Conservation (phyloP, 2,329 filamentous ascomycete genomes). For the Cadophora malorum region DNA sequence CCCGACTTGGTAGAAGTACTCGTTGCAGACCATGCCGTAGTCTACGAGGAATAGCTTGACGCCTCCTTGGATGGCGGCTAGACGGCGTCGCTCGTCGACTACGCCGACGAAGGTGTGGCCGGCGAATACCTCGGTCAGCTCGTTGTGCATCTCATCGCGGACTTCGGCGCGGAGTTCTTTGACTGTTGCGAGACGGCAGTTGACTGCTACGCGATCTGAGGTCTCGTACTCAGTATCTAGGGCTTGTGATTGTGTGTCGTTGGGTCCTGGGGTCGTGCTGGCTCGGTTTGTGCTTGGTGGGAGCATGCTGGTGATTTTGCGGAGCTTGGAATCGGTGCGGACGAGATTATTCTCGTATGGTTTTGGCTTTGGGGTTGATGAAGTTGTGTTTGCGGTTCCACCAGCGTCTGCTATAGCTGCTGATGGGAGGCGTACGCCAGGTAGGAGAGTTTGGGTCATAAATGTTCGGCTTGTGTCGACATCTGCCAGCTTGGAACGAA, state of each 20-base stretch:
- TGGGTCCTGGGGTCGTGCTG: constrained; percentile 38
- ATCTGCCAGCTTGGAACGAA: constrained; percentile 78
- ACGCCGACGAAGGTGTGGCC: constrained; percentile 92
- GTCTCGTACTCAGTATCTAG: constrained; percentile 73
- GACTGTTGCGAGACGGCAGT: constrained; percentile 81
- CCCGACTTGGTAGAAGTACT: constrained; percentile 95
- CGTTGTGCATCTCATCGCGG: constrained; percentile 80
- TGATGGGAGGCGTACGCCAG: constrained; percentile 60
- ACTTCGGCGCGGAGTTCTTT: constrained; percentile 84
- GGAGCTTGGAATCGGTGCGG: constrained; percentile 83
- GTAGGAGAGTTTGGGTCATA: constrained; percentile 88
- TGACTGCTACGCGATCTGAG: constrained; percentile 70
- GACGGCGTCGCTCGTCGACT: constrained; percentile 83
- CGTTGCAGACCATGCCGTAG: constrained; percentile 84
- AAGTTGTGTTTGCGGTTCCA: constrained; percentile 25
- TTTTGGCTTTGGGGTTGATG: constrained; percentile 58
- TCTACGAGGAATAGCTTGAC: constrained; percentile 93
- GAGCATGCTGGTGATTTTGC: constrained; percentile 98
- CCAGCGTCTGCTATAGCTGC: constrained; percentile 38
- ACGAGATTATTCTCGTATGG: constrained; percentile 88
- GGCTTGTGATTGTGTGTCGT: constrained; percentile 32
- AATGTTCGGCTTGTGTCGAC: constrained; percentile 96
- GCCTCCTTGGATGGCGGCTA: constrained; percentile 92
- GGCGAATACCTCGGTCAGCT: constrained; percentile 85
- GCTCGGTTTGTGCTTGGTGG: constrained; percentile 56